Base-by-base conservation (phyloP, 257 asterid genomes). In the Craterostigma plantagineum region DNA sequence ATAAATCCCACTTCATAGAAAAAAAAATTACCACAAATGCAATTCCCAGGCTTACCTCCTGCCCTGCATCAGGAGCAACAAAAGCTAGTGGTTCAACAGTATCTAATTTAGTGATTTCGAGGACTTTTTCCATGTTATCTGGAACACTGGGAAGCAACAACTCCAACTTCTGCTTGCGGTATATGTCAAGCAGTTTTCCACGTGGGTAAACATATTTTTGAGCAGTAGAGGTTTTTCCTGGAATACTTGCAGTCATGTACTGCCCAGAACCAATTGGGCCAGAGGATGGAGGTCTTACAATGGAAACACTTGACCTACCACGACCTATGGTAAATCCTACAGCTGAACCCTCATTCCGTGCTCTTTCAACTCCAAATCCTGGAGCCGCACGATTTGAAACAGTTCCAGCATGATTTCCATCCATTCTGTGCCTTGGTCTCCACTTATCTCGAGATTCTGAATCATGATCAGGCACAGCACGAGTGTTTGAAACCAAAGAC, bases 371-470 rank as follows among this genome's bases (percentile, higher is more conserved):
- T 49, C 95, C 95, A 67, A 90, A 90, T 51, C 99, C 99, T 11
- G 99, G 99, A 3, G 99, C 99, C 52, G 86, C 67, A 43, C 99
- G 99, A 51, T 70, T 68, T 11, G 74, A 53, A 52, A 76, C 75
- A 34, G 76, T 47, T 0, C 74, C 93, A 4, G 68, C 70, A 43
- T 77, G 49, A 63, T 57, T 80, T 50, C 65, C 81, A 54, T 90
- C 99, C 92, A 83, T 72, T 71, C 91, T 76, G 62, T 90, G 86
- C 34, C 99, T 75, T 38, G 99, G 99, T 64, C 99, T 78, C 99
- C 99, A 90, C 76, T 90, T 90, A 56, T 90, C 99, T 56, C 92
- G 99, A 60, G 94, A 60, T 53, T 90, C 95, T 1, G 75, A 55
- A 42, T 90, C 98, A 30, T 92, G 92, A 40, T 83, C 95, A 18